Percentiles rank a stretch among this genome's conserved stretches.
Conservation (phyloP, 2,329 filamentous ascomycete species). For the Pseudogymnoascus sp. region DNA sequence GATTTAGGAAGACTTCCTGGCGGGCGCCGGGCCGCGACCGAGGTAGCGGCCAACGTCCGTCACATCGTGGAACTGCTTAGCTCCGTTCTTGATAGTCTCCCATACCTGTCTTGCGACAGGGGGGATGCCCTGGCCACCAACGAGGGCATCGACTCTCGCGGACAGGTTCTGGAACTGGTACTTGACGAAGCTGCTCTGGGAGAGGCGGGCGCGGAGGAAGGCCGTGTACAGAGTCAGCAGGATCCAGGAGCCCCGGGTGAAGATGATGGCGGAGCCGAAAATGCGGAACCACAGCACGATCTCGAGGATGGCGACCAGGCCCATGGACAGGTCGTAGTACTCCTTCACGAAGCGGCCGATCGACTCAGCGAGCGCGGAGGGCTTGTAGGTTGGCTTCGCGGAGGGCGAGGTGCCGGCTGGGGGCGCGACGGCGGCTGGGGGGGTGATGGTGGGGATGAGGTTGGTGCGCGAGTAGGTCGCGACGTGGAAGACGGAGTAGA, state of each 20-base stretch:
- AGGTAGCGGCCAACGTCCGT: slow-evolving; percentile 74
- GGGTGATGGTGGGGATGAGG: slow-evolving; percentile 78
- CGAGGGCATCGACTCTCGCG: slow-evolving; percentile 69
- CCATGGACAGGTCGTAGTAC: slow-evolving; percentile 97
- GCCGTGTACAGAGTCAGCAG: slow-evolving; percentile 77
- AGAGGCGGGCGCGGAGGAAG: slow-evolving; percentile 84
- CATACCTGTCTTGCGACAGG: slow-evolving; percentile 72
- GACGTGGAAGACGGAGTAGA: slow-evolving; percentile 98
- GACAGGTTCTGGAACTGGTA: slow-evolving; percentile 65
- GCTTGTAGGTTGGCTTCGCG: slow-evolving; percentile 46
- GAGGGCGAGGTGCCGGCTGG: slow-evolving; percentile 48
- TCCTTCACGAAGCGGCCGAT: slow-evolving; percentile 94
- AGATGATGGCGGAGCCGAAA: slow-evolving; percentile 71
- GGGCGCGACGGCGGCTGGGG: slow-evolving; percentile 49
- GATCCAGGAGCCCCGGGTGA: slow-evolving; percentile 87
- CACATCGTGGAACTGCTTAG: slow-evolving; percentile 67
- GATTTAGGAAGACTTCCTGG: slow-evolving; percentile 58
- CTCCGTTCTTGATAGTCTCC: slow-evolving; percentile 67
- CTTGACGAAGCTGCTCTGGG: slow-evolving; percentile 91
- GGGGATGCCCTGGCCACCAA: slow-evolving; percentile 80
- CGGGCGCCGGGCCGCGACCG: slow-evolving; percentile 36
- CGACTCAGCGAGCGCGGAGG: slow-evolving; percentile 60
- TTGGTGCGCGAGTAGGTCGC: slow-evolving; percentile 93
- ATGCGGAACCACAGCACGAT: slow-evolving; percentile 81
- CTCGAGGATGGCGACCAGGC: slow-evolving; percentile 80